A percentile compares a stretch with the other conserved stretches of the same genome.
Conservation (phyloP, 768 basidiomycete species). For the Amanita jacksonii region DNA sequence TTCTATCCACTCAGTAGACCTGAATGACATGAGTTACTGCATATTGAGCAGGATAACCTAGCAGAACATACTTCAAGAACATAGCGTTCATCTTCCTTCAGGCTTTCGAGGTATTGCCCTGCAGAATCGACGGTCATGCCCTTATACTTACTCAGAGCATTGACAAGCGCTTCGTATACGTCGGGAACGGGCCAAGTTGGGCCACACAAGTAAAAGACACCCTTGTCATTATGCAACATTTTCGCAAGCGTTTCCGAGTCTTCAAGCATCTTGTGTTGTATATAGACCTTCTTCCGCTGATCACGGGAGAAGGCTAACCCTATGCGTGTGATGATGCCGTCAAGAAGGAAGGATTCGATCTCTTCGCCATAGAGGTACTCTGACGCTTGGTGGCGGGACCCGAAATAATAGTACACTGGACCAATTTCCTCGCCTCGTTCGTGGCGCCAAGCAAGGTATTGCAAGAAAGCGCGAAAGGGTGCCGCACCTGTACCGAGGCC, state of each 20-base stretch:
- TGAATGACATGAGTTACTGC: neutral
- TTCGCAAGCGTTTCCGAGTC: conserved; percentile 70
- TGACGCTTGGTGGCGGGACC: conserved; percentile 88
- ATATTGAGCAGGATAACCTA: neutral
- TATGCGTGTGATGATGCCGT: conserved; percentile 77
- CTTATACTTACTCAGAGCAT: conserved; percentile 65
- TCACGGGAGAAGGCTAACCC: conserved; percentile 98
- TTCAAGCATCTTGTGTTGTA: conserved; percentile 96
- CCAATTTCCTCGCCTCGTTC: conserved; percentile 75
- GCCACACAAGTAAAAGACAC: conserved; percentile 94
- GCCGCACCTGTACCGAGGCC: conserved; percentile 98
- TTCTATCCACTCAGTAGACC: conserved; percentile 7
- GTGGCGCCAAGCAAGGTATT: conserved; percentile 81
- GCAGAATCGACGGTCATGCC: conserved; percentile 56
- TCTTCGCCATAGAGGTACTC: conserved; percentile 97
- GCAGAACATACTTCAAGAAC: conserved; percentile 73
- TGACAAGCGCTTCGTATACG: conserved; percentile 87
- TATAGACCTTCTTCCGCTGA: conserved; percentile 88
- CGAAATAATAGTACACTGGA: conserved; percentile 97
- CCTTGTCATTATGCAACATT: conserved; percentile 63
- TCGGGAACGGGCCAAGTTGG: conserved; percentile 99
- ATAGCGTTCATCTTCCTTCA: conserved; percentile 97
- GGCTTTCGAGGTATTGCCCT: conserved; percentile 71
- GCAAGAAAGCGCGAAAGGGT: conserved; percentile 98
- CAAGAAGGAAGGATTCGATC: conserved; percentile 87